These are phyloP conservation scores for Plantago ovata DNA, from an alignment of 257 asterid genomes.

Conservation along the genomic window DNA sequence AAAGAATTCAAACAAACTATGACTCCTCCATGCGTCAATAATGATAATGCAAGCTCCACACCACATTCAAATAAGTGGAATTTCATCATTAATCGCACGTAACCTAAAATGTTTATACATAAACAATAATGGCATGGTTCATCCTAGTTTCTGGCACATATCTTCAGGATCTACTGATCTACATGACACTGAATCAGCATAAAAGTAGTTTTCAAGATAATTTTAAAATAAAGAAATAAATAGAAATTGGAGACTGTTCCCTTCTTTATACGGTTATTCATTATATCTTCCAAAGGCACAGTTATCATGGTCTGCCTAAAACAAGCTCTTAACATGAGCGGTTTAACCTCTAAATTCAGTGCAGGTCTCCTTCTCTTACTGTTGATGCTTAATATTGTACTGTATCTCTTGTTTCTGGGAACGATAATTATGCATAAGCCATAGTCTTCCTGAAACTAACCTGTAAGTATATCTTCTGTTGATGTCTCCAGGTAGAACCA, in stretches of 20 bases:
- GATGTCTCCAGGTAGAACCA: slow-evolving; percentile 78
- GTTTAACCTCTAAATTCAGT: slow-evolving; percentile 2
- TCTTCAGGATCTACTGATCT: background rate
- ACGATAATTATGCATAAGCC: slow-evolving; percentile 12
- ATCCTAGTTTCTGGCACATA: background rate
- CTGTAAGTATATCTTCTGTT: slow-evolving; percentile 85
- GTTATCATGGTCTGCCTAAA: slow-evolving; percentile 1
- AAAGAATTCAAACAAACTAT: background rate
- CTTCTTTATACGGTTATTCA: background rate
- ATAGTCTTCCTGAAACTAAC: slow-evolving; percentile 33
- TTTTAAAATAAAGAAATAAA: background rate
- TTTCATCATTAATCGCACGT: background rate
- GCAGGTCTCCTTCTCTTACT: background rate
- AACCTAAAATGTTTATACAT: background rate
- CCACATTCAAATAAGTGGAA: too few relatives aligned
- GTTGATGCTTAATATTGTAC: background rate
- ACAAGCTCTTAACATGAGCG: background rate
- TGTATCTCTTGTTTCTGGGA: background rate
- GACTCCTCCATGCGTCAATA: background rate
- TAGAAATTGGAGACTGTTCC: too few relatives aligned
- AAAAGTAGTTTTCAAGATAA: background rate
- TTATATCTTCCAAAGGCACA: background rate
- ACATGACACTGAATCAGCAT: background rate
- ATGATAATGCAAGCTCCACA: background rate
- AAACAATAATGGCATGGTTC: background rate